Conservation (phyloP, 352 stramenopile species). For the Pythium aristosporum region DNA sequence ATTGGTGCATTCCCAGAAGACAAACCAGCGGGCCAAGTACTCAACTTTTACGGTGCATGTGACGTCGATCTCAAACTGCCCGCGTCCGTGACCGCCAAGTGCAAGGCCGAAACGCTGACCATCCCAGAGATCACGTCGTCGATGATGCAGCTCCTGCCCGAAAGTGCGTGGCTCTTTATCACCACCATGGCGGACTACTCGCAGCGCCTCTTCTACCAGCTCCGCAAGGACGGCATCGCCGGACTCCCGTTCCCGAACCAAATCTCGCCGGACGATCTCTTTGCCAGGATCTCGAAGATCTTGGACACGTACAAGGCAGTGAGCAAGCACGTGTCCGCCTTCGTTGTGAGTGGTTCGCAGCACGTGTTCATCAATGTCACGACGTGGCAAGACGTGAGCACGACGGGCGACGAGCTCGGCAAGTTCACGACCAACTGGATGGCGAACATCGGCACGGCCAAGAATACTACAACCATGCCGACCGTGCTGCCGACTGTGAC, state of each 20-base stretch:
- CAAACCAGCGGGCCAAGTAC: slow-evolving; percentile 25
- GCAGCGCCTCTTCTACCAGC: slow-evolving; percentile 68
- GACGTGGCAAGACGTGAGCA: no score
- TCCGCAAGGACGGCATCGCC: slow-evolving; percentile 46
- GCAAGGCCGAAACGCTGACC: slow-evolving; percentile 42
- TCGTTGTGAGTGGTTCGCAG: slow-evolving; percentile 24
- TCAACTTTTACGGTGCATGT: slow-evolving; percentile 47
- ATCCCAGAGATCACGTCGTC: slow-evolving; percentile 41
- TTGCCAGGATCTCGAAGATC: slow-evolving; percentile 17
- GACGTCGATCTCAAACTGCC: slow-evolving; percentile 35
- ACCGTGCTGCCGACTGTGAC: no score
- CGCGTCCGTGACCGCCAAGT: slow-evolving; percentile 30
- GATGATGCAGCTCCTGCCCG: slow-evolving; percentile 35
- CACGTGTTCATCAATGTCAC: slow-evolving; percentile 14
- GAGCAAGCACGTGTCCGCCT: slow-evolving; percentile 38
- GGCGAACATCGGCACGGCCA: no score
- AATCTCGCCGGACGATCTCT: slow-evolving; percentile 60
- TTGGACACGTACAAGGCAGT: slow-evolving; percentile 38
- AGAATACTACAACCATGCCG: no score
- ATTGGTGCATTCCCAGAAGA: slow-evolving; percentile 48
- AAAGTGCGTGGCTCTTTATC: slow-evolving; percentile 57
- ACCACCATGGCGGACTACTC: slow-evolving; percentile 53
- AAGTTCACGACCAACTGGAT: no score
- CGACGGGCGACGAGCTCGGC: no score
- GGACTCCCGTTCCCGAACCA: slow-evolving; percentile 53